A percentile compares a stretch with the other conserved stretches of the same genome.
phyloP scores from a whole-genome alignment of 257 asterid genomes.

The Solanum chiquidenum region DNA sequence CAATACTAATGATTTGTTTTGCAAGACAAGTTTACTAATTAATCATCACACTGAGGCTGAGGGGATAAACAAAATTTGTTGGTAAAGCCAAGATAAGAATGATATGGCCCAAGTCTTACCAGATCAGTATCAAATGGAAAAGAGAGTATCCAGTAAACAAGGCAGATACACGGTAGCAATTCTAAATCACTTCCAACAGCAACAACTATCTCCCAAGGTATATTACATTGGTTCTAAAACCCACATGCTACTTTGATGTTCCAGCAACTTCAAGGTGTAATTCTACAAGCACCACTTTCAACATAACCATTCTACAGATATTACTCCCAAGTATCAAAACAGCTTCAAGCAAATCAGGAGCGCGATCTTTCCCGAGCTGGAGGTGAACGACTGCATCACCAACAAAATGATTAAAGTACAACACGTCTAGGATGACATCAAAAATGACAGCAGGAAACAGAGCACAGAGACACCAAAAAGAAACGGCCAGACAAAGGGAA shows the following conservation, averaged over 20 bases:
- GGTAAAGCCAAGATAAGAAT: not conserved
- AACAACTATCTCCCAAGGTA: not conserved
- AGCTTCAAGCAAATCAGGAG: constrained; percentile 8
- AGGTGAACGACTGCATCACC: constrained; percentile 45
- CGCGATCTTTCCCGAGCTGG: constrained; percentile 25
- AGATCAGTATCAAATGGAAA: not conserved
- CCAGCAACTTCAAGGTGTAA: not conserved
- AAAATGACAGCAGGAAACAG: not conserved
- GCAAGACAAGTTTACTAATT: not conserved
- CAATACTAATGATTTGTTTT: not conserved
- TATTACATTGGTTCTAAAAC: not conserved
- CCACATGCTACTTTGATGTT: not conserved
- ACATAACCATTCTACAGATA: not conserved
- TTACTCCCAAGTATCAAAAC: not conserved
- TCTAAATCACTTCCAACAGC: not conserved
- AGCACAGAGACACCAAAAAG: not conserved
- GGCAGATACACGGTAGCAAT: not conserved
- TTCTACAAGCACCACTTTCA: not conserved
- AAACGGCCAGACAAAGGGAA: not conserved
- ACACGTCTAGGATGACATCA: not conserved
- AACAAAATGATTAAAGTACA: not conserved
- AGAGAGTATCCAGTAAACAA: not conserved
- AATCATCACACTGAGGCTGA: not conserved
- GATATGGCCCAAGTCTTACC: not conserved
- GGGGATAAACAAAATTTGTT: not conserved